Conservation (phyloP, 169 alveolate species). For the Plasmodium cynomolgi region DNA sequence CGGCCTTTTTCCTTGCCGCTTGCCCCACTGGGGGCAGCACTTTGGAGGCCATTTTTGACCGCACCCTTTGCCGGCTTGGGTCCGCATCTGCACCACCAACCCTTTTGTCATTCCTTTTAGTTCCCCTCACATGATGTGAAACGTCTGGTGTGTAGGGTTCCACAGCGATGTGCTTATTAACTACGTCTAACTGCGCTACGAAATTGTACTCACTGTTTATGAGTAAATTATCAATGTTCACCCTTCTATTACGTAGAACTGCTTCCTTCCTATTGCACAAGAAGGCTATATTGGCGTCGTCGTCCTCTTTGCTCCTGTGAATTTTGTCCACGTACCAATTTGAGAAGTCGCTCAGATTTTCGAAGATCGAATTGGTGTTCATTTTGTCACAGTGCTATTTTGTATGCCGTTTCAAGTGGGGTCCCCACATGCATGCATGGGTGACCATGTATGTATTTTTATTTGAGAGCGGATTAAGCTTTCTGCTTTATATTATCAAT, state of each 20-base stretch:
- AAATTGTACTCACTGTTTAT: neutral
- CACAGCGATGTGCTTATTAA: slow-evolving; percentile 8
- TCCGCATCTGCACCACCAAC: neutral
- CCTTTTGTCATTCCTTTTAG: neutral
- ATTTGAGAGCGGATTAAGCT: neutral
- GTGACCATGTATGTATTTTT: neutral
- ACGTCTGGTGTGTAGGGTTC: neutral
- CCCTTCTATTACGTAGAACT: slow-evolving; percentile 10
- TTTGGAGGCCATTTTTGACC: slow-evolving; percentile 11
- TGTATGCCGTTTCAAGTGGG: neutral
- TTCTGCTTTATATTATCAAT: neutral
- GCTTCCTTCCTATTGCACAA: slow-evolving; percentile 9
- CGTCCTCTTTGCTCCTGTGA: slow-evolving; percentile 2
- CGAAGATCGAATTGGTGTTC: slow-evolving; percentile 20
- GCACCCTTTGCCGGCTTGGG: neutral
- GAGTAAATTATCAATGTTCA: slow-evolving; percentile 15
- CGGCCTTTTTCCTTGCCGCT: neutral
- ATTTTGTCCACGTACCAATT: slow-evolving; percentile 16
- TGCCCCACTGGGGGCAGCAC: neutral
- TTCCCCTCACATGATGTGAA: slow-evolving; percentile 17
- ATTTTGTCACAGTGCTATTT: slow-evolving; percentile 53
- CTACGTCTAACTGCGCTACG: slow-evolving; percentile 4
- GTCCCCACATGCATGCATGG: neutral
- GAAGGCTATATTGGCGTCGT: neutral
- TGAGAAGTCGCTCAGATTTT: slow-evolving; percentile 24